phyloP scores from a whole-genome alignment of 192 early-diverging fungal genomes.

The Gigaspora rosea region DNA sequence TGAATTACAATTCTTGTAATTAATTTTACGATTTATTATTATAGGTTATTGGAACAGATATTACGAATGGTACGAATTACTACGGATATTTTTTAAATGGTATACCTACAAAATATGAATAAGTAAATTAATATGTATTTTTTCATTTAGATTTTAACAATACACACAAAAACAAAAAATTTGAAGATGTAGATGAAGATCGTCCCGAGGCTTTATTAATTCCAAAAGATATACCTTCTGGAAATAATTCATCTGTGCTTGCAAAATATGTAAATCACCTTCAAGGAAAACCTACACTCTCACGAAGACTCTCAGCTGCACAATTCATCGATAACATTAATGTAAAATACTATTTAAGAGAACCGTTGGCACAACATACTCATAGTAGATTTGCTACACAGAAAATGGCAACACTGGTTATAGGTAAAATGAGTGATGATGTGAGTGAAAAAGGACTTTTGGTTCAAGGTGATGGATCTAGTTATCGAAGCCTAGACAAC shows the following conservation, averaged over 20 bases:
- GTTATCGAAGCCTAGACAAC: no score
- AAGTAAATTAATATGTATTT: neutral
- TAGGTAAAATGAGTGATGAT: conserved; percentile 9
- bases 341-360: neutral
- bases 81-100: neutral
- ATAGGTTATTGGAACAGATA: conserved; percentile 27
- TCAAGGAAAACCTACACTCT: no score
- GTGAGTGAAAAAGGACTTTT: neutral
- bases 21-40: no score
- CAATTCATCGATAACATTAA: neutral
- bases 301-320: neutral
- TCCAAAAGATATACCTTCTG: neutral
- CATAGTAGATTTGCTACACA: conserved; percentile 11
- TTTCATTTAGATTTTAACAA: conserved; percentile 10
- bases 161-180: neutral
- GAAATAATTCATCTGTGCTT: neutral
- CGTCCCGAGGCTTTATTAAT: neutral
- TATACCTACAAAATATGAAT: neutral
- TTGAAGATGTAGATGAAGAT: conserved; percentile 12
- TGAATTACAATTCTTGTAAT: no score
- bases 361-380: neutral
- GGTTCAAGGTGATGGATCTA: no score
- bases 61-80: conserved; percentile 1
- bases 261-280: no score
- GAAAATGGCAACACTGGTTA: neutral